Evolutionary conservation across 805 yeast genomes (phyloP).

Genomic region (Starmerella etchellsii): DNA sequence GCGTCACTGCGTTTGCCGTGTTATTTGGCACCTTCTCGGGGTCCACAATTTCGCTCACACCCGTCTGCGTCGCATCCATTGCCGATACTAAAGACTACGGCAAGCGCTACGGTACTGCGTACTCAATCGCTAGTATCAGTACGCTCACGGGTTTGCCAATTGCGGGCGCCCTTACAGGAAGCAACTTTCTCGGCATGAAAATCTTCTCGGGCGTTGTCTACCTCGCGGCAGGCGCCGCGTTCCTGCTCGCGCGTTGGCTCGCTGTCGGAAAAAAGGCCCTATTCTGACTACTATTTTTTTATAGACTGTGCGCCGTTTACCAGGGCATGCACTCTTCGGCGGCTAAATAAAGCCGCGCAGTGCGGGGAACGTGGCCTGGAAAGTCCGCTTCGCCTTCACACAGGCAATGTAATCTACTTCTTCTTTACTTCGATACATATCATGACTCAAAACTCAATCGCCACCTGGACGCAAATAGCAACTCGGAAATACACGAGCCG

Average conservation of each 20-base stretch:
- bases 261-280: slow-evolving; percentile 21
- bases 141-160: slow-evolving; percentile 31
- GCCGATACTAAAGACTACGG: slow-evolving; percentile 54
- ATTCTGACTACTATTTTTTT: too few species aligned
- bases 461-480: too few species aligned
- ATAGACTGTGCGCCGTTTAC: too few species aligned
- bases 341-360: too few species aligned
- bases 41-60: slow-evolving; percentile 46
- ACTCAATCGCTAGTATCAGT: slow-evolving; percentile 34
- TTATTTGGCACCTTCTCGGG: slow-evolving; percentile 22
- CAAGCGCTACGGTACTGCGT: slow-evolving; percentile 54
- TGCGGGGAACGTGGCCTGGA: too few species aligned
- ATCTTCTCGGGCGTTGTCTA: slow-evolving; percentile 26
- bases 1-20: slow-evolving; percentile 44
- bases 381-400: too few species aligned
- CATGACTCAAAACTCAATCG: too few species aligned
- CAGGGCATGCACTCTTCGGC: too few species aligned
- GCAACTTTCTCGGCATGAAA: slow-evolving; percentile 26
- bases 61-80: slow-evolving; percentile 54
- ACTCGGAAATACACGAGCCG: too few species aligned
- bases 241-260: slow-evolving; percentile 22
- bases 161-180: slow-evolving; percentile 26
- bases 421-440: too few species aligned
- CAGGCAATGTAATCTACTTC: too few species aligned
- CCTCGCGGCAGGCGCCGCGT: slow-evolving; percentile 20